Conservation (phyloP, 1,139 yeast species). For the Magnusiomyces ingens region DNA sequence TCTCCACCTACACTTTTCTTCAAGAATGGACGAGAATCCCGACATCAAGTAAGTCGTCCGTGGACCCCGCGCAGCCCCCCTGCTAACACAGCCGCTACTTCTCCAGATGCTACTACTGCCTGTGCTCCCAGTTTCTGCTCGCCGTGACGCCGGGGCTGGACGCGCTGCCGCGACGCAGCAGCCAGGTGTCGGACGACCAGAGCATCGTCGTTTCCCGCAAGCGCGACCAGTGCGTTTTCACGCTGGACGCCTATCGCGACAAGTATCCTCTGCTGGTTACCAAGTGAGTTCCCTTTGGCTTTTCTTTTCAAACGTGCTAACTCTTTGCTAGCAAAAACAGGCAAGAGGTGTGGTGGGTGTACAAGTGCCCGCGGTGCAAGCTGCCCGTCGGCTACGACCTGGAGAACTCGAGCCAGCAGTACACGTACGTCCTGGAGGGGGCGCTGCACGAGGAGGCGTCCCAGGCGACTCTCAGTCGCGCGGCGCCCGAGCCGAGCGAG, state of each 20-base stretch:
- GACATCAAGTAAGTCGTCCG: neutral
- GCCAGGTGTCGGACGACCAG: neutral
- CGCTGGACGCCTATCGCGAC: constrained; percentile 10
- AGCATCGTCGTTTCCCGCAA: constrained; percentile 11
- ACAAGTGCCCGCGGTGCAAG: constrained; percentile 14
- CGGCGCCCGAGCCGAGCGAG: too few species aligned
- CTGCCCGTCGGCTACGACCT: constrained; percentile 14
- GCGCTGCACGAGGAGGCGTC: neutral
- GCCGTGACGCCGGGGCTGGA: constrained; percentile 10
- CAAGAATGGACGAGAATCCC: too few species aligned
- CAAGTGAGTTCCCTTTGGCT: constrained; percentile 6
- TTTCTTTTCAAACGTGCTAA: too few species aligned
- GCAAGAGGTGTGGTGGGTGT: constrained; percentile 13
- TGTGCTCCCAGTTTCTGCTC: constrained; percentile 12
- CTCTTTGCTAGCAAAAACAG: neutral
- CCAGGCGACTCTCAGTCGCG: too few species aligned
- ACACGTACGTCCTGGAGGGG: constrained; percentile 7
- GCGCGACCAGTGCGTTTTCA: constrained; percentile 8
- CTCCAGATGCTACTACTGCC: constrained; percentile 10
- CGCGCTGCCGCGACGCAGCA: constrained; percentile 7
- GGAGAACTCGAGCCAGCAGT: constrained; percentile 7
- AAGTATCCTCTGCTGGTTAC: constrained; percentile 5
- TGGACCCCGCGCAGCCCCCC: too few species aligned
- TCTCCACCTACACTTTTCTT: too few species aligned
- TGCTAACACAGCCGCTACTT: too few species aligned